phyloP scores from a whole-genome alignment of 306 rosid species.

The Pyrus communis region DNA sequence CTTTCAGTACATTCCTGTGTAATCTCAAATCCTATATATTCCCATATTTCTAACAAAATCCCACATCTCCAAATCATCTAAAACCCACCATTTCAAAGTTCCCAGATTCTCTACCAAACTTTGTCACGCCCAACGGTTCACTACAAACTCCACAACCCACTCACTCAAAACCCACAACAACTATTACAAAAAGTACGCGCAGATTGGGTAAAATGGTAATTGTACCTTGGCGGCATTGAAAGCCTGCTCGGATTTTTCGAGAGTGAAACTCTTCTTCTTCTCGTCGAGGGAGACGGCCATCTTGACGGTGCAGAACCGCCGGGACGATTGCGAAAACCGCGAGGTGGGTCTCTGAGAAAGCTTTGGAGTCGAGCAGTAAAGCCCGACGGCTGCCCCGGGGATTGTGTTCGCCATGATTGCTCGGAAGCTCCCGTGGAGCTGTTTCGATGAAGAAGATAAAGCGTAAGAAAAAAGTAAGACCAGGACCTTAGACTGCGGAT shows the following conservation, averaged over 20 bases:
- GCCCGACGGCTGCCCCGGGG: constrained; percentile 31
- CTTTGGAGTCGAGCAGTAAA: constrained; percentile 27
- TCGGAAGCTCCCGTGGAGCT: background rate
- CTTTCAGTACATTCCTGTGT: background rate
- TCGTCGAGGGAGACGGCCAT: constrained; percentile 73
- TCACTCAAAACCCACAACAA: background rate
- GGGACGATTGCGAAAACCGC: constrained; percentile 13
- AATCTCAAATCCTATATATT: background rate
- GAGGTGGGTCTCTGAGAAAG: constrained; percentile 21
- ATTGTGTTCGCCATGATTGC: constrained; percentile 39
- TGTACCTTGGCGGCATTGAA: constrained; percentile 80
- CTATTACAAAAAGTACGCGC: background rate
- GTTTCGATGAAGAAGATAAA: background rate
- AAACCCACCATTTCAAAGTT: background rate
- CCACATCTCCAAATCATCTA: background rate
- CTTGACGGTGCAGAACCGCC: constrained; percentile 25
- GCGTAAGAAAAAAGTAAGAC: background rate
- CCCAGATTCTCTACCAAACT: background rate
- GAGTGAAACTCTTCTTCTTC: constrained; percentile 57
- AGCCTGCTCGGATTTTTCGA: constrained; percentile 79
- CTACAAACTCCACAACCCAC: background rate
- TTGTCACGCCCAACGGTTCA: background rate
- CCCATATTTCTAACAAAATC: background rate
- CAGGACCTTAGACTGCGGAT: background rate
- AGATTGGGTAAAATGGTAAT: background rate